Conservation (phyloP, 768 basidiomycete species). For the Serendipita vermifera region DNA sequence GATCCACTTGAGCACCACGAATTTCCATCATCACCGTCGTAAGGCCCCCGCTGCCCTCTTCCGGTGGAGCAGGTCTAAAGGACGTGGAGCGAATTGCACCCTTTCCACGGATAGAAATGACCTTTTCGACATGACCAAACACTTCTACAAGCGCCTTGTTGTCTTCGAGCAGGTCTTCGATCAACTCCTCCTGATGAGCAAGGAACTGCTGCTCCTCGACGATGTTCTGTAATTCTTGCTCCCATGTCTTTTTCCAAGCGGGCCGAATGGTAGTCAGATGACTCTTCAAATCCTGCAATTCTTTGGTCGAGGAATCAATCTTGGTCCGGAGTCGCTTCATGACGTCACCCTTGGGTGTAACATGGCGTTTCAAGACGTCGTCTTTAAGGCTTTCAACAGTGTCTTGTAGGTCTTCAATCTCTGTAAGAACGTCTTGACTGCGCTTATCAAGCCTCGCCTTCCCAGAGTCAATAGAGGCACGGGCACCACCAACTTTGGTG, state of each 20-base stretch:
- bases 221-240: constrained; percentile 88
- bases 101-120: constrained; percentile 54
- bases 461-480: constrained; percentile 80
- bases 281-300: constrained; percentile 64
- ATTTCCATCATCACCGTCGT: constrained; percentile 86
- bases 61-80: constrained; percentile 49
- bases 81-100: constrained; percentile 28
- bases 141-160: constrained; percentile 79
- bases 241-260: constrained; percentile 99
- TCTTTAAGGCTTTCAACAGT: constrained; percentile 78
- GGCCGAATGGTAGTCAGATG: constrained; percentile 85
- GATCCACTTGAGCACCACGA: constrained; percentile 65
- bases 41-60: constrained; percentile 54
- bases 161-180: constrained; percentile 79
- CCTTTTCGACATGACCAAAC: constrained; percentile 83
- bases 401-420: constrained; percentile 88
- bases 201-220: constrained; percentile 95
- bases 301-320: constrained; percentile 46
- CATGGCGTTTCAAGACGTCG: constrained; percentile 79
- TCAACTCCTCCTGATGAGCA: constrained; percentile 82
- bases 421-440: constrained; percentile 80
- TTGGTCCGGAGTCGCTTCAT: constrained; percentile 63
- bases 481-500: constrained; percentile 68
- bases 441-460: constrained; percentile 83
- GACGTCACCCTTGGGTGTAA: constrained; percentile 64